These are phyloP conservation scores for Colletotrichum orbiculare DNA, from an alignment of 2,329 filamentous ascomycete species.

Conservation along the genomic window DNA sequence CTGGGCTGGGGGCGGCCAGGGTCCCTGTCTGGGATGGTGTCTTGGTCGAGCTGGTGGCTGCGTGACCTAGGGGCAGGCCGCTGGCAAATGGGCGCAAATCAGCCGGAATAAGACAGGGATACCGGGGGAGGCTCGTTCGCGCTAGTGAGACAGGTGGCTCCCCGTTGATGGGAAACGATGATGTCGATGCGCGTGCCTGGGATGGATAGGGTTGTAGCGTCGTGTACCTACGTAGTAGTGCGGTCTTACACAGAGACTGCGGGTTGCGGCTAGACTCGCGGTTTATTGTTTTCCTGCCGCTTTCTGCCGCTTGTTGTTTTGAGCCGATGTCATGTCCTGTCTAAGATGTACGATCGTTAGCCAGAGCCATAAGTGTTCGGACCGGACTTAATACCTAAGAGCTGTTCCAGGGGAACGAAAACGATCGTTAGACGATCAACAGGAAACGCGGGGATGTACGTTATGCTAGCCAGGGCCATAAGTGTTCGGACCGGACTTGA, in stretches of 20 bases:
- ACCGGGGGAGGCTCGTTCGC: slow-evolving; percentile 37
- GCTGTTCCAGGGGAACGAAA: no score
- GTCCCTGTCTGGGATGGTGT: slow-evolving; percentile 25
- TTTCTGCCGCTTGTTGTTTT: slow-evolving; percentile 6
- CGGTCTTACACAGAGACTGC: neutral
- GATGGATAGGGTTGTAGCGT: slow-evolving; percentile 7
- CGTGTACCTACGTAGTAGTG: neutral
- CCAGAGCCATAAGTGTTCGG: no score
- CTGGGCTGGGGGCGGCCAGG: slow-evolving; percentile 26
- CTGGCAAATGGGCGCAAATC: slow-evolving; percentile 37
- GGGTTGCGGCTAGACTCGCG: no score
- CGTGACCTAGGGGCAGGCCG: slow-evolving; percentile 33
- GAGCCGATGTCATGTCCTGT: neutral
- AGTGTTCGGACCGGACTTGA: no score
- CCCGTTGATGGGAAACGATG: slow-evolving; percentile 36
- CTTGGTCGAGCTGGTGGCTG: slow-evolving; percentile 34
- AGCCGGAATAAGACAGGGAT: slow-evolving; percentile 37
- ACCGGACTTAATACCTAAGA: no score
- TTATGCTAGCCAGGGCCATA: no score
- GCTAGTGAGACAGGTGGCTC: slow-evolving; percentile 38
- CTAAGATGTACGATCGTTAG: no score
- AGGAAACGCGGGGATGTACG: no score
- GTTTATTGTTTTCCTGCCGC: neutral
- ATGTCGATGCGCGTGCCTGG: slow-evolving; percentile 35
- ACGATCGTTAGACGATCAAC: no score